These are phyloP conservation scores for Cystoderma amianthinum DNA, from an alignment of 768 basidiomycete genomes.

Conservation along the genomic window DNA sequence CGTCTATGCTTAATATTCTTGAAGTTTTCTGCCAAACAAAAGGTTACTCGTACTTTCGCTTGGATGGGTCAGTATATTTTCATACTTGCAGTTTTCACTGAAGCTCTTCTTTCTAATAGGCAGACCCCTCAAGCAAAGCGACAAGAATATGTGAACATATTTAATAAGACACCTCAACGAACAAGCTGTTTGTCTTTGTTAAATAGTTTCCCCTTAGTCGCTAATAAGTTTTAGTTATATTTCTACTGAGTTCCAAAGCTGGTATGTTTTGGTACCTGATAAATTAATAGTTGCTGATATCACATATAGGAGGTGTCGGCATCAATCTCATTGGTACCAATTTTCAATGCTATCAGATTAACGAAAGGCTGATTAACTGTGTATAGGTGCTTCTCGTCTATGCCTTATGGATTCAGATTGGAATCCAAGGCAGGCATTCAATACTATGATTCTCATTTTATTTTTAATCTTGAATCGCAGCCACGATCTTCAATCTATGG, in stretches of 20 bases:
- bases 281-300: too few relatives aligned
- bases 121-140: slow-evolving; percentile 71
- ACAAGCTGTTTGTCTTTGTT: slow-evolving; percentile 64
- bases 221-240: slow-evolving; percentile 54
- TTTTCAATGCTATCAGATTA: not conserved
- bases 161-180: slow-evolving; percentile 74
- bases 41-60: slow-evolving; percentile 71
- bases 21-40: slow-evolving; percentile 78
- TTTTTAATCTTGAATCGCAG: slow-evolving; percentile 26
- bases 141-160: slow-evolving; percentile 82
- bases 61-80: slow-evolving; percentile 65
- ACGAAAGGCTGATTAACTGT: not conserved
- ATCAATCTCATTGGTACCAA: slow-evolving; percentile 77
- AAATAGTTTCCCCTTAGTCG: not conserved
- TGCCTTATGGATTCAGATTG: slow-evolving; percentile 88
- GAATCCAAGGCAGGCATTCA: slow-evolving; percentile 69
- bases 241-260: slow-evolving; percentile 90
- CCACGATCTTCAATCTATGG: slow-evolving; percentile 96
- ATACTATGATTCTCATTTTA: too few relatives aligned
- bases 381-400: slow-evolving; percentile 69
- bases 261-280: slow-evolving; percentile 30
- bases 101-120: slow-evolving; percentile 25
- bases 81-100: not conserved
- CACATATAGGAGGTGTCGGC: slow-evolving; percentile 71
- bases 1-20: slow-evolving; percentile 87